Base-by-base conservation (phyloP, 495 filamentous ascomycete species). In the Penicillium simplicissimum region DNA sequence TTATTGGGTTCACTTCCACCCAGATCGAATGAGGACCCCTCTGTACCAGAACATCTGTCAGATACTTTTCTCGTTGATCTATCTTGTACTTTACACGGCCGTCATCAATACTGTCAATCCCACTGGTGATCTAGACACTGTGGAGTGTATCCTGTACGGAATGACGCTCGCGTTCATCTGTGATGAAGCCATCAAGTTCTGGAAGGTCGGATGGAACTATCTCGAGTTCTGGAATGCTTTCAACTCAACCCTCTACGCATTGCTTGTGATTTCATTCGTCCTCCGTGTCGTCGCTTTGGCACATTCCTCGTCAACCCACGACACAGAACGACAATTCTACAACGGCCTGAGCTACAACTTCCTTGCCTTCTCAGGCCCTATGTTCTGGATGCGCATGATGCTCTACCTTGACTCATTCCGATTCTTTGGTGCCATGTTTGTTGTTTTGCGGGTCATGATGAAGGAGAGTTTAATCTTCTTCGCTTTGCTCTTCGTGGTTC, bases 391-490 rank as follows among this genome's bases (percentile, higher is more conserved):
- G 67, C 90, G 95, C 15, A 83, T 98, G 68, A 81, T 98, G 59
- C 86, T 98, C 8, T 98, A 96, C 70, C 83, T 98, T 9, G 95
- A 98, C 78, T 89, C 87, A 0, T 91, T 95, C 78, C 88, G 90
- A 60, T 98, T 98, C 82, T 98, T 98, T 64, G 95, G 95, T 45
- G 92, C 92, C 54, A 98, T 98, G 96, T 82, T 98, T 36, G 93
- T 98, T 8, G 91, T 98, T 5, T 78, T 98, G 36, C 93, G 97
- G 68, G 93, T 98, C 53, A 98, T 98, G 96, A 98, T 98, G 95
- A 92, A 93, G 67, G 95, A 98, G 71, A 96, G 91, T 58, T 76
- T 98, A 56, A 97, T 98, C 63, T 98, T 98, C 82, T 98, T 98
- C 67, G 91, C 93, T 8, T 82, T 98, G n/a, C 84, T 98, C 6